phyloP scores from a whole-genome alignment of 2,329 filamentous ascomycete species.

The Cylindrodendrum hubeiense region DNA sequence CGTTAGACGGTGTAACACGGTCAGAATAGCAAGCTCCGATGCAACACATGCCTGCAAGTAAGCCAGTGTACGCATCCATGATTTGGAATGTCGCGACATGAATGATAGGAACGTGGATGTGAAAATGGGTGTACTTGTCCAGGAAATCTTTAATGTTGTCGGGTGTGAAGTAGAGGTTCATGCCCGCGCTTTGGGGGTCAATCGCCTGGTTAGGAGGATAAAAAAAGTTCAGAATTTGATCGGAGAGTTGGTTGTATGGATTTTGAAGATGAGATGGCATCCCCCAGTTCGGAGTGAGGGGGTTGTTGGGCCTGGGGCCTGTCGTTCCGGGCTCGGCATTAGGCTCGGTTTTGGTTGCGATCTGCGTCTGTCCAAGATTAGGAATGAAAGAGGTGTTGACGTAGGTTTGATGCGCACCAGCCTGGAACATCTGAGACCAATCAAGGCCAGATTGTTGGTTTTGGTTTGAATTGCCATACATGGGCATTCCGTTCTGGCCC shows the following conservation, averaged over 20 bases:
- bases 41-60: slow-evolving; percentile 78
- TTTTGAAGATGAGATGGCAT: slow-evolving; percentile 61
- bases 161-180: slow-evolving; percentile 73
- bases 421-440: slow-evolving; percentile 84
- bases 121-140: slow-evolving; percentile 78
- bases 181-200: slow-evolving; percentile 68
- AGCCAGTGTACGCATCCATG: slow-evolving; percentile 73
- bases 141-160: slow-evolving; percentile 79
- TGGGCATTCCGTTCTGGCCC: slow-evolving; percentile 73
- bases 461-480: slow-evolving; percentile 71
- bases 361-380: slow-evolving; percentile 78
- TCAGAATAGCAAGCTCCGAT: slow-evolving; percentile 82
- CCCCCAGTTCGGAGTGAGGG: slow-evolving; percentile 62
- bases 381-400: slow-evolving; percentile 72
- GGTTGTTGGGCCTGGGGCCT: slow-evolving; percentile 60
- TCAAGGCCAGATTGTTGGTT: slow-evolving; percentile 75
- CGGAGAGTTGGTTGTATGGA: slow-evolving; percentile 66
- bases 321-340: slow-evolving; percentile 64
- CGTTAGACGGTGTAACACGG: slow-evolving; percentile 68
- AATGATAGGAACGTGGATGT: slow-evolving; percentile 79
- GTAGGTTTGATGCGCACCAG: slow-evolving; percentile 76
- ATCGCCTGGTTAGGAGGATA: slow-evolving; percentile 59
- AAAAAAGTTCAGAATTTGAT: slow-evolving; percentile 68
- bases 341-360: slow-evolving; percentile 76
- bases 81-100: slow-evolving; percentile 80